Evolutionary conservation across 129 eudicot genomes (phyloP).

Genomic region (Escallonia rubra): DNA sequence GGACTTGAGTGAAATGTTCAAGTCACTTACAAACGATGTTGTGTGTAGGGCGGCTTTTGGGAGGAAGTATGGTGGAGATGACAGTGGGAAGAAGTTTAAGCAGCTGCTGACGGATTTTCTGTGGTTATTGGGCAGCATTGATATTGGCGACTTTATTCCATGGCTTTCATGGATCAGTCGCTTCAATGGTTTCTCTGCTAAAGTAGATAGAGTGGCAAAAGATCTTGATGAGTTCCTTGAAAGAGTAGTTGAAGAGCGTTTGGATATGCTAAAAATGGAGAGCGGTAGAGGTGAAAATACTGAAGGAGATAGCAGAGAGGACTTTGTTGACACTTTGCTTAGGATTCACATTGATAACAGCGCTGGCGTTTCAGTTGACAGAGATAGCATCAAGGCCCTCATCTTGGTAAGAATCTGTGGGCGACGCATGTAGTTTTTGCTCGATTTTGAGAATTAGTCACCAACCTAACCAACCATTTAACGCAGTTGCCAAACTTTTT

Average conservation of each 20-base stretch:
- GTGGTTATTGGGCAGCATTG: slow-evolving; percentile 25
- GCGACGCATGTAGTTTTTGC: too few species aligned
- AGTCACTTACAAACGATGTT: slow-evolving; percentile 31
- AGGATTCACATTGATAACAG: slow-evolving; percentile 24
- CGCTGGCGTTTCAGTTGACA: slow-evolving; percentile 6
- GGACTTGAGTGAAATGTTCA: slow-evolving; percentile 38
- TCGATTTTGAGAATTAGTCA: too few species aligned
- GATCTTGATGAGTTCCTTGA: slow-evolving; percentile 35
- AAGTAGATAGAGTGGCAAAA: neutral
- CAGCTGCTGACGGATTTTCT: slow-evolving; percentile 28
- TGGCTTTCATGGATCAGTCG: slow-evolving; percentile 33
- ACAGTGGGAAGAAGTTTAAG: slow-evolving; percentile 27
- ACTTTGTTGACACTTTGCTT: slow-evolving; percentile 40
- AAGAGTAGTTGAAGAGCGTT: slow-evolving; percentile 24
- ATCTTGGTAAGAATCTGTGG: slow-evolving; percentile 21
- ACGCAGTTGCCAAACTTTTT: too few species aligned
- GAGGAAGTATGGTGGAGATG: slow-evolving; percentile 37
- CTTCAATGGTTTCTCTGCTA: slow-evolving; percentile 13
- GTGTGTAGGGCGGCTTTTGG: slow-evolving; percentile 58
- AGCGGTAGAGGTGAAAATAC: neutral
- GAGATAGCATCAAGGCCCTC: slow-evolving; percentile 35
- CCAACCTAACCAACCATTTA: too few species aligned
- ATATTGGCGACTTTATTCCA: slow-evolving; percentile 28
- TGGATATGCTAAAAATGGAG: neutral
- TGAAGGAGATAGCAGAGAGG: slow-evolving; percentile 5